Conservation (phyloP, 2,329 filamentous ascomycete genomes). For the Phialophora macrospora region DNA sequence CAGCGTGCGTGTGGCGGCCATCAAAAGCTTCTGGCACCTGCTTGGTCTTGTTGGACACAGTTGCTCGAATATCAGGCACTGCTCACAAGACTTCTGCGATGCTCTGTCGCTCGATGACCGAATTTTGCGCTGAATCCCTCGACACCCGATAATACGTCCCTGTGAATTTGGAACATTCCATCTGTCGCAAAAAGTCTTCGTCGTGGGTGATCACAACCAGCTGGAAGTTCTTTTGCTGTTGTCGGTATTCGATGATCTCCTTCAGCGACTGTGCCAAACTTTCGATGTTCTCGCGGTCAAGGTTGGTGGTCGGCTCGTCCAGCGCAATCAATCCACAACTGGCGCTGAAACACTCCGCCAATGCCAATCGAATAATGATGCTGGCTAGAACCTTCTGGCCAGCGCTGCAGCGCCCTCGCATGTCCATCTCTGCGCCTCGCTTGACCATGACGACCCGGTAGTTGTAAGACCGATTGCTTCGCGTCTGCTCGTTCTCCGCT, state of each 20-base stretch:
- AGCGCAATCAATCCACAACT: conserved; percentile 96
- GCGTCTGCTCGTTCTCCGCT: conserved; percentile 74
- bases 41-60: neutral
- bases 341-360: conserved; percentile 94
- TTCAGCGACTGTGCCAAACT: conserved; percentile 83
- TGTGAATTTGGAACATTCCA: conserved; percentile 92
- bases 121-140: conserved; percentile 83
- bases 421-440: conserved; percentile 97
- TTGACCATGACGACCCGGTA: conserved; percentile 99
- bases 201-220: conserved; percentile 98
- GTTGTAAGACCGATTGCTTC: conserved; percentile 83
- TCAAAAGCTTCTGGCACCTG: too few species aligned
- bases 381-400: conserved; percentile 95
- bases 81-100: conserved; percentile 54
- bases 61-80: neutral
- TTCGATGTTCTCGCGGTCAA: conserved; percentile 93
- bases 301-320: conserved; percentile 96
- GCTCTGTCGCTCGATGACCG: conserved; percentile 72
- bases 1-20: conserved; percentile 13
- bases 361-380: conserved; percentile 94
- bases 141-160: conserved; percentile 90
- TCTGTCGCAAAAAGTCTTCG: conserved; percentile 89
- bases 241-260: conserved; percentile 81
- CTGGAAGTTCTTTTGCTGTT: conserved; percentile 92
- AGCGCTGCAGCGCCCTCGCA: conserved; percentile 95